Conservation (phyloP, 2,329 filamentous ascomycete genomes). For the Corinectria fuckeliana region DNA sequence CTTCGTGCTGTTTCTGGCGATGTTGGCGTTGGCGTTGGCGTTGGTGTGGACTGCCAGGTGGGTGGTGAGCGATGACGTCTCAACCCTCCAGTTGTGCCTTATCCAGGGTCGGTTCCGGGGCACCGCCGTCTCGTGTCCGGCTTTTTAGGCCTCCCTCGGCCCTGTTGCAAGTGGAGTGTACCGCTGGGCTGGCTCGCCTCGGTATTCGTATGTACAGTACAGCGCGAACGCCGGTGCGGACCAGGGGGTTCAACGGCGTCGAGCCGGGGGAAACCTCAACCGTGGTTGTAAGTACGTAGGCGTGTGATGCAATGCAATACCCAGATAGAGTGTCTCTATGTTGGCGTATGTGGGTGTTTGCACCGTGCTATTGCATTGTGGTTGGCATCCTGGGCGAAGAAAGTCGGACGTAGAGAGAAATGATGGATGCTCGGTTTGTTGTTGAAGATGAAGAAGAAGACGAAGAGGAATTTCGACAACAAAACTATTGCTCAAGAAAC, state of each 20-base stretch:
- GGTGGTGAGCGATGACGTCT: conserved; percentile 33
- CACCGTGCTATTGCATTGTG: background rate
- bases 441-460: background rate
- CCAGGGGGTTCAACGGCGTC: background rate
- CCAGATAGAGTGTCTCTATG: too few species aligned
- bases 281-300: too few species aligned
- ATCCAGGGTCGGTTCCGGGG: background rate
- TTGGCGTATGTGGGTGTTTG: background rate
- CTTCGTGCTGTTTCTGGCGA: conserved; percentile 11
- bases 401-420: background rate
- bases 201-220: too few species aligned
- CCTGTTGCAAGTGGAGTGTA: background rate
- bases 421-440: background rate
- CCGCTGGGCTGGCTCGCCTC: background rate
- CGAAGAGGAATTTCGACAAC: background rate
- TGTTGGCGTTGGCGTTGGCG: conserved; percentile 7
- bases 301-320: too few species aligned
- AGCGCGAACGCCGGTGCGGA: background rate
- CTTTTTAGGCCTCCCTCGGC: too few species aligned
- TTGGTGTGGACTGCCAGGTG: conserved; percentile 10
- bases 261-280: background rate
- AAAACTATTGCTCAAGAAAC: background rate
- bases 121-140: too few species aligned
- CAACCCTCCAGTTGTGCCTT: too few species aligned
- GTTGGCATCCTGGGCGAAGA: background rate